Evolutionary conservation across 139 green algal species (phyloP).

Genomic region (Spirogloea muscicola): DNA sequence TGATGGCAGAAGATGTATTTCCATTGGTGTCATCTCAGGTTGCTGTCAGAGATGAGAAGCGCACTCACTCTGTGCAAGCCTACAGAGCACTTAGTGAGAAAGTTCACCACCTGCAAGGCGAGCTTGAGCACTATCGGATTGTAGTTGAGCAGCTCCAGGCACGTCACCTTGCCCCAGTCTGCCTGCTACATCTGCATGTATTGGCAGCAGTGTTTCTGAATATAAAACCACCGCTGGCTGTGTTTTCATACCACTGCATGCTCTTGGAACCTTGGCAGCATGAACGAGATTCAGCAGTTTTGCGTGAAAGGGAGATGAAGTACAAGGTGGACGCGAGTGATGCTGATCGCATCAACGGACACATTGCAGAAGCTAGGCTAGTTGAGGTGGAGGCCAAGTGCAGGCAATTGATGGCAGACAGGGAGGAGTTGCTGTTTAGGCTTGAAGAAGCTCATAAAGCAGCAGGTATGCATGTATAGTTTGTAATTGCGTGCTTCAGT

Average conservation of each 20-base stretch:
- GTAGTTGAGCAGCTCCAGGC: conserved; percentile 38
- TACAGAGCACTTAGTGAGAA: conserved; percentile 34
- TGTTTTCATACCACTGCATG: too few species aligned
- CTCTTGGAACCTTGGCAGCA: neutral
- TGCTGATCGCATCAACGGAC: neutral
- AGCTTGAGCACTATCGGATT: conserved; percentile 27
- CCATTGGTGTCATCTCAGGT: too few species aligned
- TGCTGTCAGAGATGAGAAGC: conserved; percentile 30
- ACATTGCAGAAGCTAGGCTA: conserved; percentile 27
- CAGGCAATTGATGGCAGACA: conserved; percentile 30
- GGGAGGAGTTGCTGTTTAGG: conserved; percentile 23
- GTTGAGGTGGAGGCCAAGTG: conserved; percentile 35
- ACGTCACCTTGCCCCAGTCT: neutral
- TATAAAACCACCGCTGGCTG: too few species aligned
- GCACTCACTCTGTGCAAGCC: conserved; percentile 15
- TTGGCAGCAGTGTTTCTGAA: neutral
- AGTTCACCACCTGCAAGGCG: neutral
- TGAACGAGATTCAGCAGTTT: conserved; percentile 16
- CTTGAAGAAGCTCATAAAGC: conserved; percentile 27
- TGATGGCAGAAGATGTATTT: too few species aligned
- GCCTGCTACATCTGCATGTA: neutral
- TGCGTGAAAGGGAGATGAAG: conserved; percentile 42
- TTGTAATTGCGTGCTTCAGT: too few species aligned
- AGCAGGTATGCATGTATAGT: too few species aligned
- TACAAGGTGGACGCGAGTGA: conserved; percentile 40